These are phyloP conservation scores for Eutrema salsugineum DNA, from an alignment of 441 rosid species.

Conservation along the genomic window DNA sequence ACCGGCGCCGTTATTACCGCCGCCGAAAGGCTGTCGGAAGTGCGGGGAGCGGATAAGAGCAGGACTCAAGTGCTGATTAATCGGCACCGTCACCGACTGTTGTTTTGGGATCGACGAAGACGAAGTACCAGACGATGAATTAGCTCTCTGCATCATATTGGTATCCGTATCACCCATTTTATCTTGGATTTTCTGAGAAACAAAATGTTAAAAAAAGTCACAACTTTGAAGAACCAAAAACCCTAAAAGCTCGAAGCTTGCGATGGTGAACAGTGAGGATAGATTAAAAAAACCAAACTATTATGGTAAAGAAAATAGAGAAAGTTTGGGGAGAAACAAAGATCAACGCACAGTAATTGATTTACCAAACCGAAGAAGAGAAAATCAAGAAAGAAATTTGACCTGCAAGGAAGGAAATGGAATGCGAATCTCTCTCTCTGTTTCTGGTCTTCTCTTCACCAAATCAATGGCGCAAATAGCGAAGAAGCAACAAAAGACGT, in stretches of 20 bases:
- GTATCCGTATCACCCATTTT: slow-evolving; percentile 66
- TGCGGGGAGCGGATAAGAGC: slow-evolving; percentile 52
- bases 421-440: slow-evolving; percentile 5
- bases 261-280: not conserved
- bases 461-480: slow-evolving; percentile 33
- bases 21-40: slow-evolving; percentile 40
- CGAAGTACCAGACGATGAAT: slow-evolving; percentile 50
- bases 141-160: slow-evolving; percentile 65
- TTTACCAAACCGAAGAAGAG: not conserved
- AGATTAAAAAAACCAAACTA: too few relatives aligned
- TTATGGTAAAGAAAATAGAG: too few relatives aligned
- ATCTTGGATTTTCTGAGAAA: not conserved
- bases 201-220: not conserved
- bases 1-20: slow-evolving; percentile 33
- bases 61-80: slow-evolving; percentile 52
- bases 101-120: slow-evolving; percentile 49
- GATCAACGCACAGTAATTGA: not conserved
- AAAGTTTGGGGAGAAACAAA: not conserved
- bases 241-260: slow-evolving; percentile 12
- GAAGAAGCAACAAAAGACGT: not conserved
- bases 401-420: not conserved
- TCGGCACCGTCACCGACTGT: slow-evolving; percentile 36
- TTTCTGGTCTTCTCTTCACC: not conserved
- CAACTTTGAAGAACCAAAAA: slow-evolving; percentile 7
- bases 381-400: not conserved